phyloP scores from a whole-genome alignment of 305 asterid species.

The Solanum hybrid region DNA sequence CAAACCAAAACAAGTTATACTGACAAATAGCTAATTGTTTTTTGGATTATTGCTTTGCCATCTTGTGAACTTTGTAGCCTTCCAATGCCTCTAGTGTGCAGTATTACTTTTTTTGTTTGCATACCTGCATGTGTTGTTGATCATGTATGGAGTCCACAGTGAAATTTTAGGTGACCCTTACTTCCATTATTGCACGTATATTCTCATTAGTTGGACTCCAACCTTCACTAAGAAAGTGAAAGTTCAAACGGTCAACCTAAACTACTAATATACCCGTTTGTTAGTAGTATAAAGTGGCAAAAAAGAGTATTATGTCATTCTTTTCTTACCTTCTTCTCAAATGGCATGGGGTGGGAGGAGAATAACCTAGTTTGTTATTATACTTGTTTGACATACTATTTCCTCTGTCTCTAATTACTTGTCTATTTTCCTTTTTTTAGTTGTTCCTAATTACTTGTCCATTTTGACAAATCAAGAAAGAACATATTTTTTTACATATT shows the following conservation, averaged over 20 bases:
- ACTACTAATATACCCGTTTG: too few relatives aligned
- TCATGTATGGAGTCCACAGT: not conserved
- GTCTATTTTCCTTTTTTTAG: too few relatives aligned
- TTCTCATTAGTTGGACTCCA: not conserved
- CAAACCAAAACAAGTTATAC: slow-evolving; percentile 8
- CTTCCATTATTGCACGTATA: not conserved
- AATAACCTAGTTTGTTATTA: not conserved
- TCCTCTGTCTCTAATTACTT: too few relatives aligned
- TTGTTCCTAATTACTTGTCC: too few relatives aligned
- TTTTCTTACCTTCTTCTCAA: not conserved
- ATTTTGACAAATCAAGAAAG: too few relatives aligned
- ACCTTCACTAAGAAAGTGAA: too few relatives aligned
- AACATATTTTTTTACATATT: too few relatives aligned
- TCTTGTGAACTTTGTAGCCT: slow-evolving; percentile 29
- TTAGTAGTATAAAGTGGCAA: not conserved
- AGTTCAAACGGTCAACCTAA: not conserved
- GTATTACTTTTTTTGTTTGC: not conserved
- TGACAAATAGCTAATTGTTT: slow-evolving; percentile 10
- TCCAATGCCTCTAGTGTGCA: not conserved
- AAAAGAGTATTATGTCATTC: not conserved
- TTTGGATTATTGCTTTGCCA: slow-evolving; percentile 28
- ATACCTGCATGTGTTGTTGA: not conserved
- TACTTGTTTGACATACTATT: not conserved
- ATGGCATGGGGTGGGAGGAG: not conserved
- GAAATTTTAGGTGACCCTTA: not conserved